Conservation (phyloP, 257 asterid species). For the Plectranthus barbatus region DNA sequence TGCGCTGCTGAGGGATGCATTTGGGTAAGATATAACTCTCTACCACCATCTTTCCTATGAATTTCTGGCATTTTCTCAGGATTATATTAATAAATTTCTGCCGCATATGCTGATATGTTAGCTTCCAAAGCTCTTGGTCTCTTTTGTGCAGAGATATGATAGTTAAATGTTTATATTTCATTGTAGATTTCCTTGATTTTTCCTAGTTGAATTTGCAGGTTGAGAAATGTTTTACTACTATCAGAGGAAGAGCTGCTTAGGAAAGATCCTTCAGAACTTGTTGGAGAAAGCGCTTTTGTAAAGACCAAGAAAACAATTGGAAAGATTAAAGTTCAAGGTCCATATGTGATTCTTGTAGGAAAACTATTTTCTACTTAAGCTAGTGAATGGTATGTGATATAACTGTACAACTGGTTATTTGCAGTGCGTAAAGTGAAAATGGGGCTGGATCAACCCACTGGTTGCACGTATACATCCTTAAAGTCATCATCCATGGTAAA, state of each 20-base stretch:
- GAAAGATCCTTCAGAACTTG: constrained; percentile 60
- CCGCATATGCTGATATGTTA: neutral
- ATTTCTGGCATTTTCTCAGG: neutral
- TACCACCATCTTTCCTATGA: neutral
- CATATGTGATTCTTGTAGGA: constrained; percentile 2
- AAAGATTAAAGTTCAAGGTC: constrained; percentile 89
- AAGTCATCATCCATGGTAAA: constrained; percentile 56
- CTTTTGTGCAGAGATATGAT: neutral
- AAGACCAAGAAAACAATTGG: constrained; percentile 78
- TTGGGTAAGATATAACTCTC: constrained; percentile 39
- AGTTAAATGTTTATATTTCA: neutral
- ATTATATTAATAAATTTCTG: neutral
- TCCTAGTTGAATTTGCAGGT: constrained; percentile 29
- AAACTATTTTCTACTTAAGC: constrained; percentile 3
- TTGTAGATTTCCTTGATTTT: neutral
- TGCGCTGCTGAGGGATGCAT: constrained; percentile 72
- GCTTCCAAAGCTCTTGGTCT: neutral
- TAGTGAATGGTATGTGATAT: constrained; percentile 2
- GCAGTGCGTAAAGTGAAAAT: constrained; percentile 87
- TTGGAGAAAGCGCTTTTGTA: constrained; percentile 64
- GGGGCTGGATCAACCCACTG: constrained; percentile 83
- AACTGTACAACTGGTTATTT: neutral
- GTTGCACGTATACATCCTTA: constrained; percentile 65
- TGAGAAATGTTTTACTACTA: constrained; percentile 66
- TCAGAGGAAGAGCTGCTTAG: constrained; percentile 80